A percentile compares a stretch with the other conserved stretches of the same genome.
Conservation (phyloP, 2,329 filamentous ascomycete genomes). For the Aspergillus japonicus region DNA sequence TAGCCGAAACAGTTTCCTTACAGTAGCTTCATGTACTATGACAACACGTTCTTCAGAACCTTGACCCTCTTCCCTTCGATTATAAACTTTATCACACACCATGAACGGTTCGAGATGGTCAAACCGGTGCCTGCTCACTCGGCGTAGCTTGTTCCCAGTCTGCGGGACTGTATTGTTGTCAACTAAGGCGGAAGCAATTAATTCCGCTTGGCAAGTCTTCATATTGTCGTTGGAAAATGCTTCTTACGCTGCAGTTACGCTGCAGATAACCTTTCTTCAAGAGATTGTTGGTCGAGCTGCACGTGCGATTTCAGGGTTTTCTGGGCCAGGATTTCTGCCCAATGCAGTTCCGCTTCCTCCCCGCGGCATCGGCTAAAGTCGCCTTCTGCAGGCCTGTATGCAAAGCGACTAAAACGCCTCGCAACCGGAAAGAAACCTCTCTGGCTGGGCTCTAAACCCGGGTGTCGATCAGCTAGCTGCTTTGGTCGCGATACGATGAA, state of each 20-base stretch:
- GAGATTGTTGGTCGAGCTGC: not conserved
- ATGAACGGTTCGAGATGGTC: not conserved
- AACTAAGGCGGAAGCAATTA: not conserved
- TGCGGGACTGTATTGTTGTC: not conserved
- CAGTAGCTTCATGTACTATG: not conserved
- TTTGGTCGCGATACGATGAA: not conserved
- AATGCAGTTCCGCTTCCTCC: not conserved
- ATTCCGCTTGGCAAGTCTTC: not conserved
- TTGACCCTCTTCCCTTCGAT: not conserved
- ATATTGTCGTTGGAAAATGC: too few relatives aligned
- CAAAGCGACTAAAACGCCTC: not conserved
- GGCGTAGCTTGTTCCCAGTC: not conserved
- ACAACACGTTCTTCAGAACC: not conserved
- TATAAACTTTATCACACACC: not conserved
- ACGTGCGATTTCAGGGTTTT: not conserved
- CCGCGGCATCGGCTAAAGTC: not conserved
- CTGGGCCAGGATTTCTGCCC: not conserved
- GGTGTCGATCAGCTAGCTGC: not conserved
- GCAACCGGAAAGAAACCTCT: not conserved
- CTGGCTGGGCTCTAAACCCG: not conserved
- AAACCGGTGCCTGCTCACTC: not conserved
- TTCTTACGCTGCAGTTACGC: not conserved
- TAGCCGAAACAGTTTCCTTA: not conserved
- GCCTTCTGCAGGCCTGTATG: not conserved
- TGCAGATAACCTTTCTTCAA: not conserved